These are phyloP conservation scores for Sporormia fimetaria DNA, from an alignment of 495 filamentous ascomycete genomes.

Conservation along the genomic window DNA sequence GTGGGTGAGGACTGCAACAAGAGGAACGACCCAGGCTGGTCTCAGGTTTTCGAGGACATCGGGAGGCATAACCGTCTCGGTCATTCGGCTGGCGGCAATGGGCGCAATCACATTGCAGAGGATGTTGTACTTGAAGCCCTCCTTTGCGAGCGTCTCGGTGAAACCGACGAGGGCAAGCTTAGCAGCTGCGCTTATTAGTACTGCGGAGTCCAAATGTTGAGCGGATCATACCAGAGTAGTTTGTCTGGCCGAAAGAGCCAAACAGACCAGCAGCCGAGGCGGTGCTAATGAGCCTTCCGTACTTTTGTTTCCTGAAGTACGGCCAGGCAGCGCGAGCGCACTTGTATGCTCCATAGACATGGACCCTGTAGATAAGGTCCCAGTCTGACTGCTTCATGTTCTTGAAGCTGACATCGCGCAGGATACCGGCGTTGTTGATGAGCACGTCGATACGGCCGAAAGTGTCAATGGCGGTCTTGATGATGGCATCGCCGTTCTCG, in stretches of 20 bases:
- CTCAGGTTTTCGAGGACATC: conserved; percentile 80
- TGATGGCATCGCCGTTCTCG: conserved; percentile 86
- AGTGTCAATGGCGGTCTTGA: conserved; percentile 85
- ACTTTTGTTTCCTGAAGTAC: conserved; percentile 97
- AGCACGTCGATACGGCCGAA: conserved; percentile 92
- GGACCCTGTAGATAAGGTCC: conserved; percentile 88
- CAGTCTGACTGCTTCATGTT: conserved; percentile 97
- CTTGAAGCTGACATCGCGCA: conserved; percentile 94
- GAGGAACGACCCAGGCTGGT: conserved; percentile 91
- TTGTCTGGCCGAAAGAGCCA: conserved; percentile 90
- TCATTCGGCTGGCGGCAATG: conserved; percentile 95
- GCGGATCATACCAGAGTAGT: conserved; percentile 62
- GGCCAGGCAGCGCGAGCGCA: conserved; percentile 95
- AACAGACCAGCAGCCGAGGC: conserved; percentile 91
- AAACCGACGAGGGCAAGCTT: conserved; percentile 96
- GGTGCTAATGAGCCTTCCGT: conserved; percentile 90
- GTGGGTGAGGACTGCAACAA: conserved; percentile 84
- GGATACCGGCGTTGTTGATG: conserved; percentile 95
- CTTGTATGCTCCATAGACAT: conserved; percentile 94
- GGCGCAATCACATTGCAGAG: conserved; percentile 91
- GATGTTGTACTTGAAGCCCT: conserved; percentile 98
- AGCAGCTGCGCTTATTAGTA: conserved; percentile 47
- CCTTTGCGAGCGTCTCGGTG: conserved; percentile 95
- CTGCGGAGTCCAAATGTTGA: not conserved
- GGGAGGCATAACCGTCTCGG: conserved; percentile 92